These are phyloP conservation scores for Zymoseptoria ardabiliae DNA, from an alignment of 2,329 filamentous ascomycete genomes.

Conservation along the genomic window DNA sequence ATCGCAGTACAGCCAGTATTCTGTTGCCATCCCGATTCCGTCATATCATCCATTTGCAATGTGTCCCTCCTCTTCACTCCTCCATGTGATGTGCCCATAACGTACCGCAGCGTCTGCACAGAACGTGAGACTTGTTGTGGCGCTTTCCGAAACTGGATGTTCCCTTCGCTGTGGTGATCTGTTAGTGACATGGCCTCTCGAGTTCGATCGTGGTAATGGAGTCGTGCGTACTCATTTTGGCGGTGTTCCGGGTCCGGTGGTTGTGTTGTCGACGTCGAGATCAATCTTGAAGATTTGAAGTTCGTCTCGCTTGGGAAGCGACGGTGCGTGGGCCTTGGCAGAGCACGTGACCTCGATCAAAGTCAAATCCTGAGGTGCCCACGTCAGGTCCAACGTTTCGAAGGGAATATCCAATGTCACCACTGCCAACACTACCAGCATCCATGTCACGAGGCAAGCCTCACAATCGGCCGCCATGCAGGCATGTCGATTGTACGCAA, in stretches of 20 bases:
- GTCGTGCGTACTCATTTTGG: slow-evolving; percentile 26
- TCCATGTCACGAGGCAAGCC: no score
- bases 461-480: no score
- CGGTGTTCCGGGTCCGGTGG: slow-evolving; percentile 9
- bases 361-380: no score
- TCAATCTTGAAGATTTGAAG: not conserved
- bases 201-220: slow-evolving; percentile 9
- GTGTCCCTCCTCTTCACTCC: slow-evolving; percentile 2
- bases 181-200: slow-evolving; percentile 33
- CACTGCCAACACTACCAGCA: no score
- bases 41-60: slow-evolving; percentile 4
- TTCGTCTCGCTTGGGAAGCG: not conserved
- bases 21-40: not conserved
- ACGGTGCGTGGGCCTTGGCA: not conserved
- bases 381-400: no score
- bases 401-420: no score
- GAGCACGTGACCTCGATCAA: not conserved
- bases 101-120: slow-evolving; percentile 97
- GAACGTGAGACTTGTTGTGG: slow-evolving; percentile 97
- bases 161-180: slow-evolving; percentile 54
- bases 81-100: slow-evolving; percentile 28
- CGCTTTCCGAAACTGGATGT: slow-evolving; percentile 67
- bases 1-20: not conserved
- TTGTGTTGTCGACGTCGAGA: not conserved
- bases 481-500: no score